phyloP scores from a whole-genome alignment of 1,284 basidiomycete genomes.

The Apiotrichum laibachii region DNA sequence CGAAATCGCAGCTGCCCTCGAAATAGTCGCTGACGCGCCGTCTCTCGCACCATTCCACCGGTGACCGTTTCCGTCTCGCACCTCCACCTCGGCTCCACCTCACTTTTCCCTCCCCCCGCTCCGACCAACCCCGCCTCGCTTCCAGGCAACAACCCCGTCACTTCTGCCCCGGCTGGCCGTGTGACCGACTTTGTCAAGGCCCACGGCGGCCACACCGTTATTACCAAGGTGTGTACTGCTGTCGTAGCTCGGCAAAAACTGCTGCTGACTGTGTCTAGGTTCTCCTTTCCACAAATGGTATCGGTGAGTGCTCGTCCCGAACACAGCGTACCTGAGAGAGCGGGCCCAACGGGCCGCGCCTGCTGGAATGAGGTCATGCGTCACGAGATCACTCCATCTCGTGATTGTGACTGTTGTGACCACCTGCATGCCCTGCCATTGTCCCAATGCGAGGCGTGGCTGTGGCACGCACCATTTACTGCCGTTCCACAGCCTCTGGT shows the following conservation, averaged over 20 bases:
- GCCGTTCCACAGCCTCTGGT: too few species aligned
- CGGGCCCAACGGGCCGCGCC: not conserved
- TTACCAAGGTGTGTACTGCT: slow-evolving; percentile 75
- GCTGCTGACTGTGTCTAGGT: slow-evolving; percentile 58
- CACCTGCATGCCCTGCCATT: too few species aligned
- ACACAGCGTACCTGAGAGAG: too few species aligned
- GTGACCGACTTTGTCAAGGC: slow-evolving; percentile 89
- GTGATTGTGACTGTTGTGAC: not conserved
- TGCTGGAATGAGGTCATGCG: not conserved
- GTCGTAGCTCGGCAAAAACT: not conserved
- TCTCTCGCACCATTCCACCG: not conserved
- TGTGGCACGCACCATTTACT: too few species aligned
- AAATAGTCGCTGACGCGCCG: slow-evolving; percentile 4
- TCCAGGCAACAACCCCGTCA: slow-evolving; percentile 86
- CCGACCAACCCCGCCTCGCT: not conserved
- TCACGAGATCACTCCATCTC: not conserved
- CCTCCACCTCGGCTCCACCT: not conserved
- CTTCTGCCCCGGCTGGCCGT: slow-evolving; percentile 71
- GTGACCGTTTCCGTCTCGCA: too few species aligned
- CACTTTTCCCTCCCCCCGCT: not conserved
- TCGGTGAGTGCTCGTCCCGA: slow-evolving; percentile 60
- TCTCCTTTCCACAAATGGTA: slow-evolving; percentile 96
- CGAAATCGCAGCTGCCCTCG: not conserved
- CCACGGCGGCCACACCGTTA: slow-evolving; percentile 95
- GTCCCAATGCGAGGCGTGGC: too few species aligned